phyloP scores from a whole-genome alignment of 2,329 filamentous ascomycete genomes.

The Botryotinia convoluta region DNA sequence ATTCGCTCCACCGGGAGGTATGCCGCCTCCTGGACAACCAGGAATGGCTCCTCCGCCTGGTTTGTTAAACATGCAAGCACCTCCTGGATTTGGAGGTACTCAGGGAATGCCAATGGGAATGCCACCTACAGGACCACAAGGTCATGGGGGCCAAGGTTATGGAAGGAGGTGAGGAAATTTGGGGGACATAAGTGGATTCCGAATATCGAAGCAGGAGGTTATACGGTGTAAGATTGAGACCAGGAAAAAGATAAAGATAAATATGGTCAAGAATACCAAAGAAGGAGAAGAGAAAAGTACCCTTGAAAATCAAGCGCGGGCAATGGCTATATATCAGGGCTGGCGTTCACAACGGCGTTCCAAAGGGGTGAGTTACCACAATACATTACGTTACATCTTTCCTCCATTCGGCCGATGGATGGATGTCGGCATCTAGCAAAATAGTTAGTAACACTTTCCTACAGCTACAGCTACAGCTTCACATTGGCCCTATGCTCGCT shows the following conservation, averaged over 20 bases:
- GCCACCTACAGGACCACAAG: conserved; percentile 31
- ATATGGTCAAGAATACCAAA: not conserved
- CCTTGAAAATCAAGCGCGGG: conserved; percentile 4
- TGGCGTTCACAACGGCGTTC: conserved; percentile 1
- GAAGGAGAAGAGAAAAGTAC: not conserved
- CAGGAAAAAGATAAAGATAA: no score
- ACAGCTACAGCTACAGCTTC: not conserved
- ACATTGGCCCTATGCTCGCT: not conserved
- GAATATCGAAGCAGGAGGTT: not conserved
- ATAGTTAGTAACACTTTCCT: not conserved
- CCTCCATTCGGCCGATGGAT: not conserved
- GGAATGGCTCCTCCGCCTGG: conserved; percentile 12
- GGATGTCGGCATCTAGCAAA: not conserved
- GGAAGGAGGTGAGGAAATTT: conserved; percentile 4
- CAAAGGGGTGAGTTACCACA: conserved; percentile 9
- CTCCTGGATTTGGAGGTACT: conserved; percentile 33
- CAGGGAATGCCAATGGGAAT: conserved; percentile 32
- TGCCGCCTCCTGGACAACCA: not conserved
- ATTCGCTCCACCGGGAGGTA: conserved; percentile 9
- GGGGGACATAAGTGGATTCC: not conserved
- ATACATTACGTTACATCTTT: not conserved
- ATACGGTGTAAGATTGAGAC: not conserved
- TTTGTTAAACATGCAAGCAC: conserved; percentile 32
- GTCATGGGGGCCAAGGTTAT: conserved; percentile 27
- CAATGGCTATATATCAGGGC: conserved; percentile 2